Percentiles rank a stretch among this genome's conserved stretches.
Conservation (phyloP, 768 basidiomycete species). For the Hysterangium stoloniferum region DNA sequence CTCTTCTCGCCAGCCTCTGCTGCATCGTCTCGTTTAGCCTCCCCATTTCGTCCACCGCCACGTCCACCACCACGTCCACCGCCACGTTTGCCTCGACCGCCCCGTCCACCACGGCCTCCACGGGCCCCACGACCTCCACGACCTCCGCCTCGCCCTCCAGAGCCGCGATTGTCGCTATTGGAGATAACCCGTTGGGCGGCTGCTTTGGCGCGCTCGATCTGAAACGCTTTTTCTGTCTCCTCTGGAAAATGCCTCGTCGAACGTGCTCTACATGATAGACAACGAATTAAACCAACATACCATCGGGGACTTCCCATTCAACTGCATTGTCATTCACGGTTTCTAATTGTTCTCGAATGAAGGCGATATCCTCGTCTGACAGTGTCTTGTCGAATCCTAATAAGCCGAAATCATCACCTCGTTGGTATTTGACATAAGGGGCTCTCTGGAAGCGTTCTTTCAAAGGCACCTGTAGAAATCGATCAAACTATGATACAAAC, state of each 20-base stretch:
- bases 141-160: slow-evolving; percentile 40
- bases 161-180: slow-evolving; percentile 28
- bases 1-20: slow-evolving; percentile 59
- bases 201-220: slow-evolving; percentile 63
- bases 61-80: slow-evolving; percentile 22
- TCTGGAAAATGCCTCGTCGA: slow-evolving; percentile 33
- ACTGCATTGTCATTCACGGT: slow-evolving; percentile 59
- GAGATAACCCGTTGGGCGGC: slow-evolving; percentile 46
- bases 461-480: slow-evolving; percentile 31
- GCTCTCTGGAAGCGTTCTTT: slow-evolving; percentile 38
- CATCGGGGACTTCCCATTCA: slow-evolving; percentile 55
- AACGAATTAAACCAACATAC: slow-evolving; percentile 33
- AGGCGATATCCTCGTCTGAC: slow-evolving; percentile 64
- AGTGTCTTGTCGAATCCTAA: slow-evolving; percentile 56
- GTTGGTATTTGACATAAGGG: slow-evolving; percentile 41
- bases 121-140: slow-evolving; percentile 36
- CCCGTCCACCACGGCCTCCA: slow-evolving; percentile 26
- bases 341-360: slow-evolving; percentile 57
- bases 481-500: slow-evolving; percentile 6
- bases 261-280: background rate
- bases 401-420: slow-evolving; percentile 39
- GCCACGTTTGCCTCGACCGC: slow-evolving; percentile 25
- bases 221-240: slow-evolving; percentile 64
- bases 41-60: too few species aligned
- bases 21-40: slow-evolving; percentile 14